Evolutionary conservation across 257 asterid species (phyloP).

Genomic region (Mitragyna speciosa): DNA sequence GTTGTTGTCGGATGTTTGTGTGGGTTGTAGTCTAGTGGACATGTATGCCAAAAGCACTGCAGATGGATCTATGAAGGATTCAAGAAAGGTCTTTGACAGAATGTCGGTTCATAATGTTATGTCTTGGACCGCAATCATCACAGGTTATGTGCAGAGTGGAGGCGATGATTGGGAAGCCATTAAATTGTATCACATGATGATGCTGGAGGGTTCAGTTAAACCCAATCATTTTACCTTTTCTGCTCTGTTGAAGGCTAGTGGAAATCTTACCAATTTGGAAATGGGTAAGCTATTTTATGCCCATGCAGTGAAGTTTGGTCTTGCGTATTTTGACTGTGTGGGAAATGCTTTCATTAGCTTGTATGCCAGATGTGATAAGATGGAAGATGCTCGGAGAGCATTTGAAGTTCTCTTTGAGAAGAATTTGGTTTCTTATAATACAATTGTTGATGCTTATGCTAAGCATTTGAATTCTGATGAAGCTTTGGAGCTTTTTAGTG

Average conservation of each 20-base stretch:
- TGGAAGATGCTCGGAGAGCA: slow-evolving; percentile 76
- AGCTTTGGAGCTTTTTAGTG: slow-evolving; percentile 57
- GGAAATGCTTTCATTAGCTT: slow-evolving; percentile 84
- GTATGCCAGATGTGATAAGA: slow-evolving; percentile 67
- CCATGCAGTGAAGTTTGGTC: slow-evolving; percentile 70
- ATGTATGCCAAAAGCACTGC: slow-evolving; percentile 68
- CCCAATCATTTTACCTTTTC: slow-evolving; percentile 92
- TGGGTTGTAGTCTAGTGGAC: slow-evolving; percentile 89
- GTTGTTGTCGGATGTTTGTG: slow-evolving; percentile 68
- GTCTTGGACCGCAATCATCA: slow-evolving; percentile 91
- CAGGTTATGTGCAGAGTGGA: slow-evolving; percentile 70
- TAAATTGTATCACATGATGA: slow-evolving; percentile 62
- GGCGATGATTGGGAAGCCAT: slow-evolving; percentile 56
- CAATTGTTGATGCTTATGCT: slow-evolving; percentile 61
- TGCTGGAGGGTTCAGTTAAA: slow-evolving; percentile 52
- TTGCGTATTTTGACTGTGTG: slow-evolving; percentile 64
- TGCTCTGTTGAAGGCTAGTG: slow-evolving; percentile 73
- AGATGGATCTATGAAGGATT: slow-evolving; percentile 56
- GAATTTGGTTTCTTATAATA: slow-evolving; percentile 73
- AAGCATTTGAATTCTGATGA: slow-evolving; percentile 41
- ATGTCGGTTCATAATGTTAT: slow-evolving; percentile 81
- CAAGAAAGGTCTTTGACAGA: slow-evolving; percentile 70
- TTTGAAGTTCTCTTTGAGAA: slow-evolving; percentile 76
- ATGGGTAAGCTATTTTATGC: slow-evolving; percentile 63
- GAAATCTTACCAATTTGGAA: slow-evolving; percentile 49